A percentile compares a stretch with the other conserved stretches of the same genome.
These are phyloP conservation scores for Nigrospora sphaerica DNA, from an alignment of 2,329 filamentous ascomycete species.

Conservation along the genomic window DNA sequence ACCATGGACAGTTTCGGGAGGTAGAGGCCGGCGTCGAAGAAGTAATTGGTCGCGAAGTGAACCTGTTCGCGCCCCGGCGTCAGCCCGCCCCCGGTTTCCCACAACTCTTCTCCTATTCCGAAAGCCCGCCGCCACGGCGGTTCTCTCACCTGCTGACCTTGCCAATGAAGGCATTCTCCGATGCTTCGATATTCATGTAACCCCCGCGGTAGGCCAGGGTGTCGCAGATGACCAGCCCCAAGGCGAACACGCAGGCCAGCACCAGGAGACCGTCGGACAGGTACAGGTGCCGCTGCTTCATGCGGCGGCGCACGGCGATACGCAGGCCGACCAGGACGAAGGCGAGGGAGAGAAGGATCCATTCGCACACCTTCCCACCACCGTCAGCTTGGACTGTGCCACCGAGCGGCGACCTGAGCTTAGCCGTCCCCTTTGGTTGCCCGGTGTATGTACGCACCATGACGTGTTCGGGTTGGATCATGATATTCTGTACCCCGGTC, in stretches of 20 bases:
- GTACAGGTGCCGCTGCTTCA: conserved; percentile 4
- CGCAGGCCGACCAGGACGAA: conserved; percentile 5
- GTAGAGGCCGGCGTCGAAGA: conserved; percentile 8
- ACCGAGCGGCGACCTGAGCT: too few species aligned
- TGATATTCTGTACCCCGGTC: too few species aligned
- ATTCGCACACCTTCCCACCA: conserved; percentile 3
- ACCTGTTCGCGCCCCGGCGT: background rate
- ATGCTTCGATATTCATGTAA: background rate
- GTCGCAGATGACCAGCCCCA: conserved; percentile 6
- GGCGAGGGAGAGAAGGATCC: conserved; percentile 3
- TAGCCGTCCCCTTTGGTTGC: too few species aligned
- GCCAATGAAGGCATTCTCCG: background rate
- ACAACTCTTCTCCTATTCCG: too few species aligned
- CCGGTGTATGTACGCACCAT: too few species aligned
- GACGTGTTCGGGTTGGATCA: too few species aligned
- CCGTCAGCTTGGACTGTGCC: too few species aligned
- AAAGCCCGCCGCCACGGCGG: background rate
- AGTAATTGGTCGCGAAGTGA: conserved; percentile 6
- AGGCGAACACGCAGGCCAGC: conserved; percentile 1
- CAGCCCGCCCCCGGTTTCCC: background rate
- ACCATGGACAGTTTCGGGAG: conserved; percentile 7
- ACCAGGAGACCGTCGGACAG: conserved; percentile 5
- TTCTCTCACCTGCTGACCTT: background rate
- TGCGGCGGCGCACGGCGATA: conserved; percentile 3
- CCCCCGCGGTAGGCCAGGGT: conserved; percentile 4